Conservation (phyloP, 345 rosid genomes). For the Reutealis trisperma region DNA sequence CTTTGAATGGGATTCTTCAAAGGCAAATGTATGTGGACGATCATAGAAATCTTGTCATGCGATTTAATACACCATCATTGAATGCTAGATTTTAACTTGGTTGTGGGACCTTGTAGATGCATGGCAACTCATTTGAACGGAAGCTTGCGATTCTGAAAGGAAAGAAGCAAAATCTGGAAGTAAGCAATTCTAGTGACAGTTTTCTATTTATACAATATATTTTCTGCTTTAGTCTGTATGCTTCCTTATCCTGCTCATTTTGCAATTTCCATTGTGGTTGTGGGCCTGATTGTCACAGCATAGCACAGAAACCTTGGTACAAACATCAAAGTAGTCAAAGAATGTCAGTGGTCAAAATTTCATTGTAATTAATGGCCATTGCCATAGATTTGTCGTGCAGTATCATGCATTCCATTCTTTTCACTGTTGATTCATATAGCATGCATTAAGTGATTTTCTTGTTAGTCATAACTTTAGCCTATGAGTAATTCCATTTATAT, state of each 20-base stretch:
- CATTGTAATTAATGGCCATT: not conserved
- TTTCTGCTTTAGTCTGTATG: not conserved
- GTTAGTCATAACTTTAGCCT: not conserved
- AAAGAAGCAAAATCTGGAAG: constrained; percentile 43
- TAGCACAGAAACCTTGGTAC: not conserved
- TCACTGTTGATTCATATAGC: not conserved
- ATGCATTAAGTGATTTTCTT: not conserved
- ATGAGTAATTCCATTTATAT: not conserved
- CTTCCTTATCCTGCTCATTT: not conserved
- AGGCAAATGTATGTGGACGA: constrained; percentile 61
- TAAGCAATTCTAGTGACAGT: constrained; percentile 29
- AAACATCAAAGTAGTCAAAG: not conserved
- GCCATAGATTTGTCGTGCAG: not conserved
- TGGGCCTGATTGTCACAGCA: not conserved
- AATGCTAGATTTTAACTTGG: constrained; percentile 14
- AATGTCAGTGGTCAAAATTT: not conserved
- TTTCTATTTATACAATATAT: not conserved
- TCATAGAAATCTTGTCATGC: not conserved
- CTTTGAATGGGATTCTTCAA: constrained; percentile 73
- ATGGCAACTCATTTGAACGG: constrained; percentile 87
- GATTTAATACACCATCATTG: not conserved
- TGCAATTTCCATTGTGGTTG: not conserved
- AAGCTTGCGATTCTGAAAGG: constrained; percentile 77
- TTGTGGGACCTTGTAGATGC: constrained; percentile 51
- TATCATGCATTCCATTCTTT: not conserved